These are phyloP conservation scores for Ceriops zippeliana DNA, from an alignment of 345 rosid species.

Conservation along the genomic window DNA sequence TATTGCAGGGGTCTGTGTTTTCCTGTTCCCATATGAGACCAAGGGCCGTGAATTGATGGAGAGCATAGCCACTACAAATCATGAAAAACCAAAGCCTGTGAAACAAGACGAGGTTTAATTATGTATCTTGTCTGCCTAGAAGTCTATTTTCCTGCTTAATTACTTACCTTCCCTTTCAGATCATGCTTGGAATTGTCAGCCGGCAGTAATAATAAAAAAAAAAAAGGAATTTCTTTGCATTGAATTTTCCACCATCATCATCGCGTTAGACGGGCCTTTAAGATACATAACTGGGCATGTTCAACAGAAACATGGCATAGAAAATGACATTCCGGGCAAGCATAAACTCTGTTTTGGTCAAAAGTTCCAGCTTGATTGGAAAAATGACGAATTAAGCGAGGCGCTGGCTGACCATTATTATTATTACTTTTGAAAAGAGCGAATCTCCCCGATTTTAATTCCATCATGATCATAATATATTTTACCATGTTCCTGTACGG, in stretches of 20 bases:
- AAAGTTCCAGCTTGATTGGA: too few species aligned
- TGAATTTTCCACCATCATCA: neutral
- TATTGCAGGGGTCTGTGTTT: slow-evolving; percentile 58
- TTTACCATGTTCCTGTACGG: too few species aligned
- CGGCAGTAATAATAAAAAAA: too few species aligned
- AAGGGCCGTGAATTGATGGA: slow-evolving; percentile 39
- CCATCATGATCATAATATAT: neutral
- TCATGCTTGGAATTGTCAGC: too few species aligned
- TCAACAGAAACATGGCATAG: neutral
- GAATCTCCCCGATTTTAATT: slow-evolving; percentile 1
- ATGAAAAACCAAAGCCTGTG: neutral
- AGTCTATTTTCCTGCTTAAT: too few species aligned
- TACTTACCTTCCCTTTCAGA: too few species aligned
- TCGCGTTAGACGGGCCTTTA: neutral
- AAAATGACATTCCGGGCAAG: too few species aligned
- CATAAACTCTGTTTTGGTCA: too few species aligned
- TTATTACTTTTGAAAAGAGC: neutral
- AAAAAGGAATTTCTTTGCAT: too few species aligned
- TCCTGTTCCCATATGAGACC: slow-evolving; percentile 64
- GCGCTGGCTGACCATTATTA: too few species aligned
- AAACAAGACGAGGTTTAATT: neutral
- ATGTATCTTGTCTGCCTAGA: too few species aligned
- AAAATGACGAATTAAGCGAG: too few species aligned
- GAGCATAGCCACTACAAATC: slow-evolving; percentile 40
- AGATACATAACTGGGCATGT: neutral